Conservation (phyloP, 768 basidiomycete genomes). For the Termitomyces sp. region DNA sequence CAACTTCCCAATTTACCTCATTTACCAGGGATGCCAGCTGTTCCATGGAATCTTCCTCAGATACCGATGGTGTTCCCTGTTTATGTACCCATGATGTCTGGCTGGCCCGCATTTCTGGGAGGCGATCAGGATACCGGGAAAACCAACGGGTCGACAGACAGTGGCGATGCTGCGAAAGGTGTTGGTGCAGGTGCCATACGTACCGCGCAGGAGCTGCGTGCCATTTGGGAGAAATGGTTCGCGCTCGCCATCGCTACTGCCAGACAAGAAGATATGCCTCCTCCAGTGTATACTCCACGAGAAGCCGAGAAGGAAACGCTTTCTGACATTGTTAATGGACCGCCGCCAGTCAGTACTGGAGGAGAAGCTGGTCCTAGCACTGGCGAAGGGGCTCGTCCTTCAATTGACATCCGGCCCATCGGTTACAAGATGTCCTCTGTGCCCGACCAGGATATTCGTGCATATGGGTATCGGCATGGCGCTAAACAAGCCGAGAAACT, state of each 20-base stretch:
- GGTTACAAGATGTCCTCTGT: slow-evolving; percentile 44
- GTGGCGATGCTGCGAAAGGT: slow-evolving; percentile 28
- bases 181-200: slow-evolving; percentile 38
- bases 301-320: slow-evolving; percentile 21
- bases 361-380: slow-evolving; percentile 6
- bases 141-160: slow-evolving; percentile 20
- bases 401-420: slow-evolving; percentile 31
- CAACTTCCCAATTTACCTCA: slow-evolving; percentile 57
- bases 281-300: slow-evolving; percentile 70
- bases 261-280: slow-evolving; percentile 49
- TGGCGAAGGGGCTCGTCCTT: slow-evolving; percentile 12
- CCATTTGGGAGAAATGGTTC: slow-evolving; percentile 76
- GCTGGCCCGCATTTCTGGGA: slow-evolving; percentile 60
- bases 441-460: slow-evolving; percentile 63
- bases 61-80: slow-evolving; percentile 78
- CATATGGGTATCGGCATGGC: slow-evolving; percentile 59
- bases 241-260: slow-evolving; percentile 47
- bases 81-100: slow-evolving; percentile 60
- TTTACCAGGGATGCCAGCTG: slow-evolving; percentile 61
- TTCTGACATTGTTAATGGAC: slow-evolving; percentile 6
- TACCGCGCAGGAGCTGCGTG: slow-evolving; percentile 57
- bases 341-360: slow-evolving; percentile 2
- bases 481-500: slow-evolving; percentile 37
- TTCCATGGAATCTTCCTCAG: slow-evolving; percentile 60
- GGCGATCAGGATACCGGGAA: slow-evolving; percentile 32